Evolutionary conservation across 139 green algal species (phyloP).

Genomic region (Chlorella sorokiniana): DNA sequence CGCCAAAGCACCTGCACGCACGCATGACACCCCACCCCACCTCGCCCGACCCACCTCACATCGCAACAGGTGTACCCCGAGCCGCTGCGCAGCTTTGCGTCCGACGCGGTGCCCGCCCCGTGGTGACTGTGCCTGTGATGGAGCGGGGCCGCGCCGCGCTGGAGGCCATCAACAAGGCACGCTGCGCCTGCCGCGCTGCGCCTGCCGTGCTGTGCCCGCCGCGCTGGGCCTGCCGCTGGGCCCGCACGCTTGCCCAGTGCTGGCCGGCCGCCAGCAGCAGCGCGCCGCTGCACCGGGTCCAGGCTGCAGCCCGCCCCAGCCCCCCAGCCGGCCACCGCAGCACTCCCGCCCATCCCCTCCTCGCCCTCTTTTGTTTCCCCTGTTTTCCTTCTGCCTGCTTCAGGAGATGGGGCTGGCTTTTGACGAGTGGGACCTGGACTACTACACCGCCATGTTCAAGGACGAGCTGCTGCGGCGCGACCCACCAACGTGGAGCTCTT

Average conservation of each 20-base stretch:
- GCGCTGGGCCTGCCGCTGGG: no score
- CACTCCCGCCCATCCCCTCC: background rate
- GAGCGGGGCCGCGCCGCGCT: slow-evolving; percentile 78
- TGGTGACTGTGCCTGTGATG: slow-evolving; percentile 87
- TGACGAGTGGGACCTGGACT: slow-evolving; percentile 96
- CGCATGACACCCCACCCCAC: background rate
- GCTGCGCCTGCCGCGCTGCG: background rate
- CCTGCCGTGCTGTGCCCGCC: no score
- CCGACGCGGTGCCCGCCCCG: slow-evolving; percentile 53
- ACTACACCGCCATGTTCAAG: slow-evolving; percentile 88
- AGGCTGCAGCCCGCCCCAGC: no score
- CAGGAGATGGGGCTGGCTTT: slow-evolving; percentile 96
- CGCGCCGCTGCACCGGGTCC: no score
- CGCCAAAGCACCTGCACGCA: no score
- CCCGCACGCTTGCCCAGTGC: no score
- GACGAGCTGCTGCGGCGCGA: slow-evolving; percentile 92
- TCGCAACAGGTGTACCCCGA: slow-evolving; percentile 72
- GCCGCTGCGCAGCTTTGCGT: slow-evolving; percentile 75
- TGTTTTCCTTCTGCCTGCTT: no score
- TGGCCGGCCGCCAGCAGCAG: no score
- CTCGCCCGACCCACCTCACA: background rate
- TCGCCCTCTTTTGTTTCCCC: background rate
- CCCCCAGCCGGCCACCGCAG: no score
- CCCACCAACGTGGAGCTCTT: slow-evolving; percentile 99
- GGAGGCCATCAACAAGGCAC: slow-evolving; percentile 84